Evolutionary conservation across 192 early-diverging fungal genomes (phyloP), one percentile per base, ranked within the genome.

Genomic region (Pilaira anomala): DNA sequence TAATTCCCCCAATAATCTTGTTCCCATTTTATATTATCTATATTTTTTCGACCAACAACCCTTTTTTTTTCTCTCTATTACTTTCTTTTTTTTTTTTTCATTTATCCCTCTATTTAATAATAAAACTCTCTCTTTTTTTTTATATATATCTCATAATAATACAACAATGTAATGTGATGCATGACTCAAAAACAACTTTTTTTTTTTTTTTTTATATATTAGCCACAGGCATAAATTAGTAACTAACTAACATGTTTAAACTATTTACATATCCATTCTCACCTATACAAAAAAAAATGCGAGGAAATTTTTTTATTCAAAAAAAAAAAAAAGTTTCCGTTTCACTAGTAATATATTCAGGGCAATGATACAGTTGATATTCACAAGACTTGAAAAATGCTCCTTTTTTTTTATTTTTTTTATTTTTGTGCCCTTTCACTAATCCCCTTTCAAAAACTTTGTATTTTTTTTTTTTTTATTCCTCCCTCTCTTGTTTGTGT

Each of bases 11-110:
- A 36, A 36, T 36, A 36, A 36, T 36, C 33, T 36, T 36, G n/a
- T 3, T 36, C 33, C 6, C 6, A 9, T 9, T 0, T 3, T 9
- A 36, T 53, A 36, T 18, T 55, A 46, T 33, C 19, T 36, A 36
- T 55, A 55, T 33, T 30, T n/a, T n/a, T n/a, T 22, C 16, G 53
- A 55, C 22, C 12, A 41, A 7, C 19, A 12, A 8, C 12, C 56
- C 33, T 41, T 40, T 58, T 16, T 46, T 46, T 13, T 14, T 14
- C 44, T 46, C 13, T 46, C 16, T 14, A 14, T 16, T n/a, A 18
- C 9, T 18, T 46, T 19, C 52, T 54, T 58, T 5, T 36, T 39
- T 56, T 56, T 40, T 29, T 40, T 42, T 24, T 58, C 21, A 41
- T 24, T 41, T 9, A 21, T 16, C 29, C 8, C 30, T 21, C 1